Evolutionary conservation across 1,139 yeast species (phyloP).

Genomic region (Pichia inconspicua): DNA sequence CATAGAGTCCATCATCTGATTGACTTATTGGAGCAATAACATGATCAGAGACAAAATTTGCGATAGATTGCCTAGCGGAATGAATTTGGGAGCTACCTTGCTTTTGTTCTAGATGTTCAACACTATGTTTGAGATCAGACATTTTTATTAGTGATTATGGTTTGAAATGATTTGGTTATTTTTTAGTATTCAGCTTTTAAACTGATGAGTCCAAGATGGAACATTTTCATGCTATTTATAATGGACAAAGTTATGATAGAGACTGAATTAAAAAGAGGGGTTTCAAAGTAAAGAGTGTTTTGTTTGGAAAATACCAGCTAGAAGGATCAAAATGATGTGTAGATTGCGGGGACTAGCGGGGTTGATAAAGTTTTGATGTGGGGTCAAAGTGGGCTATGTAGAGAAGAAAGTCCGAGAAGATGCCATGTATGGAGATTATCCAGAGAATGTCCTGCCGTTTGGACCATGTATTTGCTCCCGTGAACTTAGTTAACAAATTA

Average conservation of each 20-base stretch:
- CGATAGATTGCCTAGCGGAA: not conserved
- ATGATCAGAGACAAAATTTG: not conserved
- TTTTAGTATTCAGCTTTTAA: not conserved
- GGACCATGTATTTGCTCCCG: too few relatives aligned
- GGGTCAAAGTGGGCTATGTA: not conserved
- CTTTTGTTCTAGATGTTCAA: constrained; percentile 3
- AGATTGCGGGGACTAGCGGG: not conserved
- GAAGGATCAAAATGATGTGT: not conserved
- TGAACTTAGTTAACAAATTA: too few relatives aligned
- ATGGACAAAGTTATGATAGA: too few relatives aligned
- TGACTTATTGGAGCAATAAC: constrained; percentile 1
- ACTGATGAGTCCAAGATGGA: not conserved
- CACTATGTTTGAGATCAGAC: not conserved
- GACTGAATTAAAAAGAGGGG: too few relatives aligned
- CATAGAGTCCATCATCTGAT: constrained; percentile 39
- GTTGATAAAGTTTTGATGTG: not conserved
- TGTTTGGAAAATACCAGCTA: not conserved
- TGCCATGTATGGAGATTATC: too few relatives aligned
- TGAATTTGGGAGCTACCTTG: not conserved
- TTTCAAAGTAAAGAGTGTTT: too few relatives aligned
- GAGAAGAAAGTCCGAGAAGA: too few relatives aligned
- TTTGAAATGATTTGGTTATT: too few relatives aligned
- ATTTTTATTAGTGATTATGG: not conserved
- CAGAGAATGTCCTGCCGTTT: too few relatives aligned
- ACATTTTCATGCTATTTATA: not conserved